Conservation (phyloP, 495 filamentous ascomycete genomes). For the Penicillium pulvis region DNA sequence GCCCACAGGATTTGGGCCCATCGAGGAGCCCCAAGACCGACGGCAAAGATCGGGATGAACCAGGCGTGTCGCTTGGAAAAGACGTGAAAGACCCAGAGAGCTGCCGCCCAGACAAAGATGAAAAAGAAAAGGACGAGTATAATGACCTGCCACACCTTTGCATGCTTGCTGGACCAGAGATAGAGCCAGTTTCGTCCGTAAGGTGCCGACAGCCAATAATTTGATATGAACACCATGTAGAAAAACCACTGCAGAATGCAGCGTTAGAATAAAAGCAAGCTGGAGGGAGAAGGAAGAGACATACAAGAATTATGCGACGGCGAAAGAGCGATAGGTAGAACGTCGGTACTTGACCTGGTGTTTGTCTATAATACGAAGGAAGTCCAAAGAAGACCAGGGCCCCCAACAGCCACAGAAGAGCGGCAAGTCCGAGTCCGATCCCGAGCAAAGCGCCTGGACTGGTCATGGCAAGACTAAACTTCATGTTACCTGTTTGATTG, state of each 20-base stretch:
- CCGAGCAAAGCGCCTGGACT: slow-evolving; percentile 41
- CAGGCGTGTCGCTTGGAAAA: slow-evolving; percentile 52
- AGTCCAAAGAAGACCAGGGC: slow-evolving; percentile 43
- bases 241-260: slow-evolving; percentile 27
- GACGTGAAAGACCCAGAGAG: slow-evolving; percentile 41
- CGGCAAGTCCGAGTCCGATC: slow-evolving; percentile 46
- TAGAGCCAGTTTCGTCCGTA: slow-evolving; percentile 53
- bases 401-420: slow-evolving; percentile 45
- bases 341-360: slow-evolving; percentile 65
- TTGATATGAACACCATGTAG: slow-evolving; percentile 26
- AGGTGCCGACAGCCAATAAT: slow-evolving; percentile 52
- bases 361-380: slow-evolving; percentile 57
- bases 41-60: slow-evolving; percentile 55
- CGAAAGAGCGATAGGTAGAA: slow-evolving; percentile 55
- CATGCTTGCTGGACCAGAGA: slow-evolving; percentile 49
- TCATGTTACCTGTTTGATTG: slow-evolving; percentile 20
- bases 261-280: slow-evolving; percentile 8
- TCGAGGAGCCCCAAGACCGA: slow-evolving; percentile 50
- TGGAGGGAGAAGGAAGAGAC: slow-evolving; percentile 18
- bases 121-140: slow-evolving; percentile 49
- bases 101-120: slow-evolving; percentile 44
- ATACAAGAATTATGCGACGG: slow-evolving; percentile 55
- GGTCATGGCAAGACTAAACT: slow-evolving; percentile 28
- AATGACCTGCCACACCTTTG: slow-evolving; percentile 45
- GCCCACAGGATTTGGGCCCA: slow-evolving; percentile 56